Evolutionary conservation across 192 early-diverging fungal genomes (phyloP).

Genomic region (Funneliformis mosseae): DNA sequence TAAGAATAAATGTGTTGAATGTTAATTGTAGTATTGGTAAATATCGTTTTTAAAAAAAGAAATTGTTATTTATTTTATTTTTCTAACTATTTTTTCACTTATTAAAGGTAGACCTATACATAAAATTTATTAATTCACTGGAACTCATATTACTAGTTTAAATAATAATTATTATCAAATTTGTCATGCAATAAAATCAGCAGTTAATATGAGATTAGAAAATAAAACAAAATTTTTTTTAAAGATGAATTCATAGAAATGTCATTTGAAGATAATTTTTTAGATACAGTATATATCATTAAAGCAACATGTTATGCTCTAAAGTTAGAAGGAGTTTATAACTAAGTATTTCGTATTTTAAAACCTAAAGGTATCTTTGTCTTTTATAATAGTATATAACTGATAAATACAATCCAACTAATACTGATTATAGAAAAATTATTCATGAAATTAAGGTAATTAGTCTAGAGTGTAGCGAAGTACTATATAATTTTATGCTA

Average conservation of each 20-base stretch:
- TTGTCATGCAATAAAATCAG: constrained; percentile 72
- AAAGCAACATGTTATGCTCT: constrained; percentile 94
- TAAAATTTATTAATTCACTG: constrained; percentile 86
- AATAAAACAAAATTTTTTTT: constrained; percentile 49
- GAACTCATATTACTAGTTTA: constrained; percentile 85
- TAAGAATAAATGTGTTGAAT: constrained; percentile 78
- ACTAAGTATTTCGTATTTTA: constrained; percentile 86
- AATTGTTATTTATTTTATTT: neutral
- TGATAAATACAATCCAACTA: constrained; percentile 79
- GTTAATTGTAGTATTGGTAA: constrained; percentile 93
- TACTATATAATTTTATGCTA: too few relatives aligned
- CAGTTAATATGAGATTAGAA: constrained; percentile 66
- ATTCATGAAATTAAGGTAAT: constrained; percentile 78
- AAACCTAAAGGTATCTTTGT: constrained; percentile 93
- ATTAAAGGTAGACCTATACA: constrained; percentile 79
- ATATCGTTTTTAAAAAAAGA: neutral
- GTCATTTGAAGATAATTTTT: constrained; percentile 77
- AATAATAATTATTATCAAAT: constrained; percentile 98
- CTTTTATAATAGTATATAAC: constrained; percentile 94
- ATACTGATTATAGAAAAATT: constrained; percentile 72
- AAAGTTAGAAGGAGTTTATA: constrained; percentile 80
- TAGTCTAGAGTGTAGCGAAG: too few relatives aligned
- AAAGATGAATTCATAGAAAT: constrained; percentile 91
- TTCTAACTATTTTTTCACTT: neutral
- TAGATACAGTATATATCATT: constrained; percentile 94